Evolutionary conservation across 768 basidiomycete species (phyloP).

Genomic region (Russula lepida): DNA sequence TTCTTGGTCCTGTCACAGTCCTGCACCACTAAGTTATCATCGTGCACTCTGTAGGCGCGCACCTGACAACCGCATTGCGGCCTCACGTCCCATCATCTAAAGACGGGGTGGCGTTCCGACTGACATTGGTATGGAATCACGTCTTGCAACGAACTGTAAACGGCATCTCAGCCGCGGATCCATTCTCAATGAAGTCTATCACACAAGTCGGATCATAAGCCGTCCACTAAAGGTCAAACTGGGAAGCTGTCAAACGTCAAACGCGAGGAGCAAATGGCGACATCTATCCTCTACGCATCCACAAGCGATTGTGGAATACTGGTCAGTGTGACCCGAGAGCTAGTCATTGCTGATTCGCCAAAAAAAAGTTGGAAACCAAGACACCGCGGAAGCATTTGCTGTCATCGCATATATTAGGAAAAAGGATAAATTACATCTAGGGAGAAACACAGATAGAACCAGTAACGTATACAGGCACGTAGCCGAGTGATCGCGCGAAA

Average conservation of each 20-base stretch:
- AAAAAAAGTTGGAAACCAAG: not conserved
- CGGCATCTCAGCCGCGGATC: constrained; percentile 8
- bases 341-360: not conserved
- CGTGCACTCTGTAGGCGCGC: not conserved
- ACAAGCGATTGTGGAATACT: not conserved
- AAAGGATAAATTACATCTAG: constrained; percentile 9
- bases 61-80: not conserved
- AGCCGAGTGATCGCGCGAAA: not conserved
- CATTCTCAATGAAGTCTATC: not conserved
- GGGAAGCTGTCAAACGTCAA: constrained; percentile 2
- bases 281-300: not conserved
- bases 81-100: not conserved
- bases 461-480: not conserved
- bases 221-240: not conserved
- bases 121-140: constrained; percentile 1
- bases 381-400: not conserved
- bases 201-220: constrained; percentile 9
- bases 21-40: not conserved
- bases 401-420: not conserved
- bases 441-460: not conserved
- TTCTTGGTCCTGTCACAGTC: not conserved
- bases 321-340: not conserved
- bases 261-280: not conserved
- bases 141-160: not conserved
- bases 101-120: not conserved